Conservation (phyloP, 192 early-diverging fungal species). For the Dissophora globulifera region DNA sequence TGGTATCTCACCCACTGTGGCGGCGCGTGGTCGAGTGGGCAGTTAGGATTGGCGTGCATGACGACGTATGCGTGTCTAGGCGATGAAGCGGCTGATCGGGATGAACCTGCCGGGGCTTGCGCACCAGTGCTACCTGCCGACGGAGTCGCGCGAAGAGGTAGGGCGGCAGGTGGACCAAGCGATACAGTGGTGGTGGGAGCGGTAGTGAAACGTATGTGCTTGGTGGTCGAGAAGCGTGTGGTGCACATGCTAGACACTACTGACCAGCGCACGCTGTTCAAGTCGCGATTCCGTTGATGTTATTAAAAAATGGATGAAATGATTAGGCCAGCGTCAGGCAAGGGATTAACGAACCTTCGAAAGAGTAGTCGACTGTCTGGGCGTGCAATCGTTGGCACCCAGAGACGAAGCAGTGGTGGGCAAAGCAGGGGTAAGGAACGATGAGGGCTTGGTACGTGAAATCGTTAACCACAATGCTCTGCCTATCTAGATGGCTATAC, state of each 20-base stretch:
- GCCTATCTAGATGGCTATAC: no score
- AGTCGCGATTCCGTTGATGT: slow-evolving; percentile 93
- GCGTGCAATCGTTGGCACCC: no score
- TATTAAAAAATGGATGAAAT: no score
- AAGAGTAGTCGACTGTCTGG: no score
- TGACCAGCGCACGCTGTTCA: slow-evolving; percentile 91
- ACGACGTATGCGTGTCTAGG: slow-evolving; percentile 64
- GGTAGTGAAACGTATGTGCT: slow-evolving; percentile 35
- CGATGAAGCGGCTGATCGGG: slow-evolving; percentile 81
- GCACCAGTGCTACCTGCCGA: slow-evolving; percentile 67
- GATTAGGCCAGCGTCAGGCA: no score
- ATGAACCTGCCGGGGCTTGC: slow-evolving; percentile 79
- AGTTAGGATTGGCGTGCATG: slow-evolving; percentile 53
- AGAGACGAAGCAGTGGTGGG: no score
- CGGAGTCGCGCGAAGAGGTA: slow-evolving; percentile 61
- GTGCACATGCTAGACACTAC: slow-evolving; percentile 81
- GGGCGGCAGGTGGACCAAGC: slow-evolving; percentile 57
- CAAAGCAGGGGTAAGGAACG: no score
- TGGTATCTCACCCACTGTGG: slow-evolving; percentile 31
- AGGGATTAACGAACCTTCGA: no score
- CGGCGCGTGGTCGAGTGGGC: slow-evolving; percentile 56
- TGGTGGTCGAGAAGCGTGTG: slow-evolving; percentile 60
- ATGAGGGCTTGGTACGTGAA: no score
- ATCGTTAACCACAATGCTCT: no score
- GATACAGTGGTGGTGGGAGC: slow-evolving; percentile 23